Percentiles rank a stretch among this genome's conserved stretches.
These are phyloP conservation scores for Polychaeton citri DNA, from an alignment of 2,329 filamentous ascomycete genomes.

Conservation along the genomic window DNA sequence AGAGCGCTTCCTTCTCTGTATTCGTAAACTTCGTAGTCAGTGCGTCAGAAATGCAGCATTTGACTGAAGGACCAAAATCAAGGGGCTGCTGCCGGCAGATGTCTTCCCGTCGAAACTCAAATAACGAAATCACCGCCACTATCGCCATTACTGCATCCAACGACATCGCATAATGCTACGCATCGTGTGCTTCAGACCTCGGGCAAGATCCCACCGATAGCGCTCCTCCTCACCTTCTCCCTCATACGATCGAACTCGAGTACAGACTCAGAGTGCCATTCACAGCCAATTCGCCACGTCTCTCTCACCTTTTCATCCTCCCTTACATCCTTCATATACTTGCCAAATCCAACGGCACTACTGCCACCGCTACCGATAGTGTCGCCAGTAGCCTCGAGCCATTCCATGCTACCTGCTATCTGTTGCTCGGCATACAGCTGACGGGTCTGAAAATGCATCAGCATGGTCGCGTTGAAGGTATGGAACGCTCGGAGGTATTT, in stretches of 20 bases:
- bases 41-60: no score
- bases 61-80: no score
- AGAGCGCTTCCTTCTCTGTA: no score
- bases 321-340: conserved; percentile 47
- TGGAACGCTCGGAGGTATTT: conserved; percentile 45
- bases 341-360: conserved; percentile 34
- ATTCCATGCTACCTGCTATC: conserved; percentile 30
- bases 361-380: conserved; percentile 12
- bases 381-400: conserved; percentile 42
- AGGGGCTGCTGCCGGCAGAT: no score
- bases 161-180: no score
- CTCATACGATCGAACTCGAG: conserved; percentile 41
- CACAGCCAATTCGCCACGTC: conserved; percentile 47
- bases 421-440: conserved; percentile 26
- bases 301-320: conserved; percentile 52
- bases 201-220: conserved; percentile 2
- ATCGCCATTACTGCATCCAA: no score
- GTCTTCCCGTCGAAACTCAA: no score
- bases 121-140: no score
- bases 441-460: conserved; percentile 41
- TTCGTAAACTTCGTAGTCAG: no score
- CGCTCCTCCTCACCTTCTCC: conserved; percentile 24
- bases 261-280: conserved; percentile 47
- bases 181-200: conserved; percentile 1
- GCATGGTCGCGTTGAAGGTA: conserved; percentile 40